These are phyloP conservation scores for Boehmeria nivea DNA, from an alignment of 306 rosid genomes.

Conservation along the genomic window DNA sequence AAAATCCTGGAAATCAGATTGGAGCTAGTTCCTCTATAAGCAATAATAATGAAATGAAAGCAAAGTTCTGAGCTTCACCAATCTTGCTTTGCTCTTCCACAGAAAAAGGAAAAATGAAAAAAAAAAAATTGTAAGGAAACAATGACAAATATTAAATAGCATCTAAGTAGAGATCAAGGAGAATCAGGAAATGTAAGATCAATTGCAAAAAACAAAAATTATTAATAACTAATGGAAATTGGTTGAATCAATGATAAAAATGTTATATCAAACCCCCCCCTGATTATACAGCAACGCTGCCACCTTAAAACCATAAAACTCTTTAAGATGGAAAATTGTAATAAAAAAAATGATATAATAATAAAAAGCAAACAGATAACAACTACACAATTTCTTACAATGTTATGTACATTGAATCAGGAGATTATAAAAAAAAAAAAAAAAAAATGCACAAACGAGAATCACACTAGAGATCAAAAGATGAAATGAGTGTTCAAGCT, in stretches of 20 bases:
- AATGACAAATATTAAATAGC: too few relatives aligned
- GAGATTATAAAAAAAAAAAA: not conserved
- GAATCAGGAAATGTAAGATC: too few relatives aligned
- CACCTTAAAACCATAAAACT: constrained; percentile 26
- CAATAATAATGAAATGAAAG: too few relatives aligned
- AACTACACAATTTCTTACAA: constrained; percentile 42
- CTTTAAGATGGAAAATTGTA: constrained; percentile 13
- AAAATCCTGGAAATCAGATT: too few relatives aligned
- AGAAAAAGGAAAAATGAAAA: too few relatives aligned
- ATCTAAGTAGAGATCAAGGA: too few relatives aligned
- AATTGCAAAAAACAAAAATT: constrained; percentile 3
- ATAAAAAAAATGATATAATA: constrained; percentile 9
- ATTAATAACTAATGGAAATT: constrained; percentile 18
- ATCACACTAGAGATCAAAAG: constrained; percentile 34
- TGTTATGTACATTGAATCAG: constrained; percentile 69
- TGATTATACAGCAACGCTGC: constrained; percentile 34
- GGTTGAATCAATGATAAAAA: constrained; percentile 28
- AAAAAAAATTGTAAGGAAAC: too few relatives aligned
- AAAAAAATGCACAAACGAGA: constrained; percentile 33
- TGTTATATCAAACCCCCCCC: constrained; percentile 39
- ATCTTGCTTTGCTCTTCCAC: too few relatives aligned
- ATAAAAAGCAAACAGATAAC: constrained; percentile 12
- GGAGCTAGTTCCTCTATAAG: too few relatives aligned
- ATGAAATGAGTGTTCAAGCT: constrained; percentile 16
- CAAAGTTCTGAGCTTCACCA: too few relatives aligned